Percentiles rank a stretch among this genome's conserved stretches.
phyloP scores from a whole-genome alignment of 176 grass and related monocot genomes.

The Metroxylon sagu region DNA sequence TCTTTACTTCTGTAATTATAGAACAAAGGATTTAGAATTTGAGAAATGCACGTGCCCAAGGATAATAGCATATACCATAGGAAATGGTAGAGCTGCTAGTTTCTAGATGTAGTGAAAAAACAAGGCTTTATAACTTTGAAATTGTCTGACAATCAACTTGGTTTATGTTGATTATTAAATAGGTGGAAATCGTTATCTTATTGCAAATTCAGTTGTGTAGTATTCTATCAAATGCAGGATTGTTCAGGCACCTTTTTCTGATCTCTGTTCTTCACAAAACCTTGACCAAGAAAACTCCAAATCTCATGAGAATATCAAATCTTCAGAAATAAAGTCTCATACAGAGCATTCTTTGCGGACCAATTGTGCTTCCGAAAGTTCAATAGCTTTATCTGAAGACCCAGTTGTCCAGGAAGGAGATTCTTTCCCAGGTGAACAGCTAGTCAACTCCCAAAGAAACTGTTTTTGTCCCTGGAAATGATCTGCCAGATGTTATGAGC shows the following conservation, averaged over 20 bases:
- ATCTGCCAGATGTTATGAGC: not conserved
- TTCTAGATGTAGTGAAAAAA: too few species aligned
- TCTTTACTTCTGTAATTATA: too few species aligned
- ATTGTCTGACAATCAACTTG: too few species aligned
- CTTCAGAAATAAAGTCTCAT: not conserved
- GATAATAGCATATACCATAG: too few species aligned
- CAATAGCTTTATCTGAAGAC: conserved; percentile 22
- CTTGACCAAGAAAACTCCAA: conserved; percentile 17
- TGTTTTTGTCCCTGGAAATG: not conserved
- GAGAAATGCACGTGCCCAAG: too few species aligned
- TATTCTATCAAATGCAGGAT: conserved; percentile 42
- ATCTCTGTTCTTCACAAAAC: conserved; percentile 41
- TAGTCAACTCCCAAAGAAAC: not conserved
- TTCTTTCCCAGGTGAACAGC: conserved; percentile 39
- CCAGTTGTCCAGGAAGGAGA: conserved; percentile 27
- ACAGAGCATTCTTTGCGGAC: conserved; percentile 12
- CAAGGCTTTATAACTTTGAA: too few species aligned
- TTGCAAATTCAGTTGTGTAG: too few species aligned
- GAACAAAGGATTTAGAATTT: too few species aligned
- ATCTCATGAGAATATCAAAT: conserved; percentile 15
- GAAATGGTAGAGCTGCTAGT: too few species aligned
- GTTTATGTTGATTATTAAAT: too few species aligned
- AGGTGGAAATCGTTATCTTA: too few species aligned
- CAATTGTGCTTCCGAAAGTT: conserved; percentile 10
- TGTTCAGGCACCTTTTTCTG: conserved; percentile 53